These are phyloP conservation scores for Fusarium sp. DNA, from an alignment of 2,329 filamentous ascomycete species.

Conservation along the genomic window DNA sequence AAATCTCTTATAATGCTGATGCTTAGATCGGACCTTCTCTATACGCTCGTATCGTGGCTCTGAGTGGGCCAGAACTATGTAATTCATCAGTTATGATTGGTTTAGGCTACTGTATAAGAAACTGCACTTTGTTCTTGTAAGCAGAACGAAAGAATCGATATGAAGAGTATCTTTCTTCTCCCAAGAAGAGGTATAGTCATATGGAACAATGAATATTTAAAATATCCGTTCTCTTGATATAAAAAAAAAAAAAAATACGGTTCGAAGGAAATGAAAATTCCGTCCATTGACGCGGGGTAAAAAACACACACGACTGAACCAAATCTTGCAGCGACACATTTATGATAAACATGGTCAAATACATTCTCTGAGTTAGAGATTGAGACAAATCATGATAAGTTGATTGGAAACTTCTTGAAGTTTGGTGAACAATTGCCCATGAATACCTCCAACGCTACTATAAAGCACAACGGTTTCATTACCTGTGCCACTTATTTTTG, in stretches of 20 bases:
- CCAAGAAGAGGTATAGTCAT: not conserved
- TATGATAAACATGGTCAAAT: not conserved
- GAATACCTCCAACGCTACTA: not conserved
- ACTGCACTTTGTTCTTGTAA: not conserved
- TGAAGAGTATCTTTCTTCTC: not conserved
- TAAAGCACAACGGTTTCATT: not conserved
- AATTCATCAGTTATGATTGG: constrained; percentile 14
- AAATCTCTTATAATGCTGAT: too few species aligned
- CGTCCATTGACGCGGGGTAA: not conserved
- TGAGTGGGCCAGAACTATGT: not conserved
- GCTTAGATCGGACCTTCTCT: too few species aligned
- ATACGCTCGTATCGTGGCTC: too few species aligned
- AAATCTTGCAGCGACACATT: not conserved
- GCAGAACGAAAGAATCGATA: not conserved
- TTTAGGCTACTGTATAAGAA: not conserved
- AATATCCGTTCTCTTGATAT: too few species aligned
- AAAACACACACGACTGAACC: not conserved
- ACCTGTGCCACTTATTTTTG: constrained; percentile 18
- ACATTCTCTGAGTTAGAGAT: not conserved
- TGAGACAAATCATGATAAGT: not conserved
- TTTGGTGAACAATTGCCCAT: not conserved
- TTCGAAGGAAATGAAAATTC: not conserved
- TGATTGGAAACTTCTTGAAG: not conserved
- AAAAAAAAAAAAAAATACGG: too few species aligned
- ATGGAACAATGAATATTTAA: too few species aligned